Evolutionary conservation across 495 filamentous ascomycete species (phyloP), one percentile per base, ranked within the genome.

Genomic region (Neurospora pannonica): DNA sequence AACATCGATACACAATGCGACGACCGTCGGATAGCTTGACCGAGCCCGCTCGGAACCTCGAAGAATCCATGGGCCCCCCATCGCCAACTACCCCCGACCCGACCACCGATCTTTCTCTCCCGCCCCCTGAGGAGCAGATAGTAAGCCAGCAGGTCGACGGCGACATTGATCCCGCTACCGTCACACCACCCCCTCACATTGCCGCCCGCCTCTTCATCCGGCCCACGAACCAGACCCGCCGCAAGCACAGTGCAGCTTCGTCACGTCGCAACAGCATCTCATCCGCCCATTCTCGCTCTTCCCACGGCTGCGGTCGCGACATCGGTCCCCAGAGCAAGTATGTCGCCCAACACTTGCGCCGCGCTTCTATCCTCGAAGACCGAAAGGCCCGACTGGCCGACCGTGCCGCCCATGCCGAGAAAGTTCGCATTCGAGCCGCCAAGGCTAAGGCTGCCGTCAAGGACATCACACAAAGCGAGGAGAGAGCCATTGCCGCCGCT

Each of bases 301-400:
- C 87, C 0, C 91, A 86, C 73, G 86, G 90, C 72, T 89, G 88
- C 21, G 84, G 82, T 73, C 90, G 90, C 82, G 76, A 82, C 76
- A 89, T 88, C 71, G 87, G 89, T 37, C 87, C 90, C 8, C 92
- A 94, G 81, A 92, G 92, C 80, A 93, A 93, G 77, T 88, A 95
- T 82, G 86, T 97, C 72, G 94, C 93, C 39, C 94, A 97, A 79
- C 93, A 98, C 78, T 88, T 98, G 43, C 94, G 95, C 38, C 93
- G 95, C 69, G 91, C 93, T 9, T 95, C 94, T 34, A 97, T 99
- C 72, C 87, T 98, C 73, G 95, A 99, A 81, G 93, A 89, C 78
- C 93, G 96, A 48, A 98, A 97, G 81, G 96, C 94, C 8, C 90
- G 95, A 69, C 88, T 98, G 36, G 96, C 97, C 71, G 96, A 97